These are phyloP conservation scores for Echinosophora koreensis DNA, from an alignment of 306 rosid species.

Conservation along the genomic window DNA sequence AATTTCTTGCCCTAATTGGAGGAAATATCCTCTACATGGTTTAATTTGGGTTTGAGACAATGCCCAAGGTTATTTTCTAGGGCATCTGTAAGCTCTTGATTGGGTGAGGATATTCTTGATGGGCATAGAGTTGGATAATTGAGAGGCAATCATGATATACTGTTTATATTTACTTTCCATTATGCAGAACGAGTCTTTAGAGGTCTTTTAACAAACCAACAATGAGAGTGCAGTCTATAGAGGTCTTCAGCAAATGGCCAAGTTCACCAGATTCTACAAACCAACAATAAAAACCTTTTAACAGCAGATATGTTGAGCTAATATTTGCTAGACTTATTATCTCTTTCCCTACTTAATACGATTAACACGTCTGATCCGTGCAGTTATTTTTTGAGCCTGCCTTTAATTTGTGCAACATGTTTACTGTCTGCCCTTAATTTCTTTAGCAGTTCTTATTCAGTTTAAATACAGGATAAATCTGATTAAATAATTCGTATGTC, in stretches of 20 bases:
- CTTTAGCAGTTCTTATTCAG: conserved; percentile 6
- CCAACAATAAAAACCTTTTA: no score
- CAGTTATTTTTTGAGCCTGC: not conserved
- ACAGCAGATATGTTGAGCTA: not conserved
- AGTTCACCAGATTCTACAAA: no score
- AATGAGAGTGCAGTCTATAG: no score
- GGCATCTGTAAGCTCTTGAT: not conserved
- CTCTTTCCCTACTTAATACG: not conserved
- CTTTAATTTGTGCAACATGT: conserved; percentile 4
- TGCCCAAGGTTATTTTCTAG: not conserved
- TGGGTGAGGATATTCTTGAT: not conserved
- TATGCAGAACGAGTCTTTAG: not conserved
- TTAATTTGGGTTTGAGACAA: not conserved
- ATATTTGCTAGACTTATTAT: conserved; percentile 4
- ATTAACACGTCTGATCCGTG: not conserved
- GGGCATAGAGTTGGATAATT: conserved; percentile 15
- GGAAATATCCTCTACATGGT: not conserved
- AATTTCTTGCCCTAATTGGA: not conserved
- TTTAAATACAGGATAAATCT: not conserved
- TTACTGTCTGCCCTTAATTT: not conserved
- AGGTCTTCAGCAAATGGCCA: no score
- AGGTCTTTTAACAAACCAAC: no score
- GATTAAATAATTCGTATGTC: not conserved
- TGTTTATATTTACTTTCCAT: conserved; percentile 3
- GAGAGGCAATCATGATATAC: conserved; percentile 14